Evolutionary conservation across 257 asterid genomes (phyloP).

Genomic region (Petunia secreta): DNA sequence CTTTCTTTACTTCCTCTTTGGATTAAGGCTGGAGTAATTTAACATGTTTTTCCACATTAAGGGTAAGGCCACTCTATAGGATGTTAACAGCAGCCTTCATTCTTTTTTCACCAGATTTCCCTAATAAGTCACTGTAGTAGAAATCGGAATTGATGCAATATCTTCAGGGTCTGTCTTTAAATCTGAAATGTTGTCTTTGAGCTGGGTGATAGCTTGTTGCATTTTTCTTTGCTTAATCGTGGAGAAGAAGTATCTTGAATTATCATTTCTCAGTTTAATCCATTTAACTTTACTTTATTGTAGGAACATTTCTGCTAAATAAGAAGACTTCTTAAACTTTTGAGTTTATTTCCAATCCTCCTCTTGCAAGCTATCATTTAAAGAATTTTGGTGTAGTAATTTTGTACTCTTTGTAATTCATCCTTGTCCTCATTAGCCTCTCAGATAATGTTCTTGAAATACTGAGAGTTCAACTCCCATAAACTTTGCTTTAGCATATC

Average conservation of each 20-base stretch:
- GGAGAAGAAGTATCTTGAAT: background rate
- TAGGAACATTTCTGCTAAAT: background rate
- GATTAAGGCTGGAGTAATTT: too few species aligned
- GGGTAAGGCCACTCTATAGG: background rate
- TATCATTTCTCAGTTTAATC: too few species aligned
- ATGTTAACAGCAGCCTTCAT: background rate
- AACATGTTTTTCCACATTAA: too few species aligned
- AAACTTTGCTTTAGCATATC: too few species aligned
- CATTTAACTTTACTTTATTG: too few species aligned
- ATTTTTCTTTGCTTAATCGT: background rate
- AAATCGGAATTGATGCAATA: background rate
- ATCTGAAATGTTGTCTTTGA: too few species aligned
- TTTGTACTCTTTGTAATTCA: background rate
- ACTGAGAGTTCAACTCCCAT: background rate
- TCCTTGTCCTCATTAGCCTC: background rate
- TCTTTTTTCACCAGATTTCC: background rate
- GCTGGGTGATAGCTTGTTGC: background rate
- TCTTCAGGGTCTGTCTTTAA: background rate
- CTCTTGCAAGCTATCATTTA: background rate
- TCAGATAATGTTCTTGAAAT: background rate
- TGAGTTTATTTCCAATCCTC: background rate
- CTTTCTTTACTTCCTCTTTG: background rate
- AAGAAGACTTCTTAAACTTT: background rate
- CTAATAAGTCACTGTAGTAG: background rate
- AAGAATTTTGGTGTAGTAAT: background rate